These are phyloP conservation scores for Lasiodiplodia sp. DNA, from an alignment of 2,329 filamentous ascomycete genomes.

Conservation along the genomic window DNA sequence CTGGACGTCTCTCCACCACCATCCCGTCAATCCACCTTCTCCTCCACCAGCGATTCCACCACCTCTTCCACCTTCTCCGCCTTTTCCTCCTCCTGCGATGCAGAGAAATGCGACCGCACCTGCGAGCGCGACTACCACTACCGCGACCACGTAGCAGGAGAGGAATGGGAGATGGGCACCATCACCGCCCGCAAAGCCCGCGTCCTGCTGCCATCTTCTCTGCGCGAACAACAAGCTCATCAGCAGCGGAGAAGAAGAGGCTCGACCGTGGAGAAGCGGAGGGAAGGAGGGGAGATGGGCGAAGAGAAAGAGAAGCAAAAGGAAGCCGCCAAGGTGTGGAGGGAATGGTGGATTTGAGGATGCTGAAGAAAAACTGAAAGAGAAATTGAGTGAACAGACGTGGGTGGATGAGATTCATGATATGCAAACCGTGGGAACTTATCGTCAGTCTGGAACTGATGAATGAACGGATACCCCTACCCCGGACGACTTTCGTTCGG, in stretches of 20 bases:
- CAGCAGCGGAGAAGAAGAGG: neutral
- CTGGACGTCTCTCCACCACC: neutral
- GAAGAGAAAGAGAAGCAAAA: neutral
- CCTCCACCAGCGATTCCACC: neutral
- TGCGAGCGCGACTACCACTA: neutral
- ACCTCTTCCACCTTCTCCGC: neutral
- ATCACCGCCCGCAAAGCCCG: constrained; percentile 15
- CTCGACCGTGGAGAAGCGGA: neutral
- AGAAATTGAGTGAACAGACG: too few relatives aligned
- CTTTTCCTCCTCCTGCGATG: neutral
- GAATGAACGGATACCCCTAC: too few relatives aligned
- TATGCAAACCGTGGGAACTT: too few relatives aligned
- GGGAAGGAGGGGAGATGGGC: neutral
- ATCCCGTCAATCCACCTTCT: neutral
- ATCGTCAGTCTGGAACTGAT: too few relatives aligned
- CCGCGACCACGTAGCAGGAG: neutral
- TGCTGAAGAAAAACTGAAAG: too few relatives aligned
- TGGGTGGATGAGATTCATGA: too few relatives aligned
- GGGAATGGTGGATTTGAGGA: constrained; percentile 19
- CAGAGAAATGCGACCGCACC: neutral
- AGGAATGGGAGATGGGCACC: constrained; percentile 13
- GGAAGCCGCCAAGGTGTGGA: constrained; percentile 10
- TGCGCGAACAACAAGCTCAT: neutral
- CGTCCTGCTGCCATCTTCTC: neutral
- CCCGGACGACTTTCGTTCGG: too few relatives aligned